Evolutionary conservation across 768 basidiomycete genomes (phyloP), one percentile per base, ranked within the genome.

Genomic region (Botryobasidium botryosum): DNA sequence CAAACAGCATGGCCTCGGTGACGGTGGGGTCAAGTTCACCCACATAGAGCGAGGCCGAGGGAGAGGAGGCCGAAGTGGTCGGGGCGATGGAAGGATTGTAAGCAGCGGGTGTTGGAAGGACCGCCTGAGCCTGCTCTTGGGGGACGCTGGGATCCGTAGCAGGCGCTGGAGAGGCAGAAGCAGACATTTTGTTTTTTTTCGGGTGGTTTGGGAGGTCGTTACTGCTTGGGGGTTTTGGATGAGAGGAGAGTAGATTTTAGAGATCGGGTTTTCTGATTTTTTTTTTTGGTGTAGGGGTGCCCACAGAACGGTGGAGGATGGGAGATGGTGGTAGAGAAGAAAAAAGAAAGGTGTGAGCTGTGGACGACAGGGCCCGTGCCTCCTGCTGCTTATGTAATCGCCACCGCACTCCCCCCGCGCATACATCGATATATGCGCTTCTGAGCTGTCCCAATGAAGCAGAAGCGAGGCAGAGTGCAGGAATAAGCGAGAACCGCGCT

Each of bases 1-100:
- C 94, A 61, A 97, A 99, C 44, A 99, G 75, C 88, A 96, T 96
- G 47, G 94, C 92, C 71, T 99, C 94, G 29, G 91, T 86, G 65
- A 99, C 94, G 52, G 85, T 82, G 56, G 85, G 79, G 66, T 97
- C 94, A 53, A 99, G 81, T 68, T 99, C 94, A 48, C 94, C 94
- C 51, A 99, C 94, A 67, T 99, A 99, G 56, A 99, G 84, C 48
- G 90, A 94, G 20, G 85, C 85, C 43, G 84, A 86, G 20, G 84
- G 83, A 47, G 79, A 69, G 48, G 81, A 69, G 33, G 76, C 65
- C 49, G 64, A 59, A n/a, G 68, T 56, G n/a, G 57, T 52, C 43
- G 66, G 61, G 21, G 65, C 64, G 27, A 76, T 65, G 46, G 66
- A 61, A 47, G 70, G 70, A 24, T 68, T 64, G 58, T 74, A 69